A percentile compares a stretch with the other conserved stretches of the same genome.
Evolutionary conservation across 768 basidiomycete genomes (phyloP).

Genomic region (Cystofilobasidium bisporidii): DNA sequence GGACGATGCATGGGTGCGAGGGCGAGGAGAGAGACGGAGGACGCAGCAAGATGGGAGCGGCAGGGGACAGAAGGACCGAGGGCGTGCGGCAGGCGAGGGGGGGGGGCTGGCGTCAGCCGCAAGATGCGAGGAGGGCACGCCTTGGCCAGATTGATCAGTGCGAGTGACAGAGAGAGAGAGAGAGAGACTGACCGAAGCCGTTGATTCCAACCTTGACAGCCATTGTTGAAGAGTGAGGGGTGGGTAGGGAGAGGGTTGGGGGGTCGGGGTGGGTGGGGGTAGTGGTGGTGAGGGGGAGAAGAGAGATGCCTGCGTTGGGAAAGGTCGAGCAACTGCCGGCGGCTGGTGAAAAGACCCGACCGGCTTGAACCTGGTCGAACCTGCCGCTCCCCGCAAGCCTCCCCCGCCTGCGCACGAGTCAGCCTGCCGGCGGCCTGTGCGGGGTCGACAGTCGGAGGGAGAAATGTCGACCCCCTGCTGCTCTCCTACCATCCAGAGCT

Average conservation of each 20-base stretch:
- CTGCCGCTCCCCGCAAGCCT: no score
- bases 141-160: no score
- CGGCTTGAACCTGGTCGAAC: no score
- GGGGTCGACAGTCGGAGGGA: no score
- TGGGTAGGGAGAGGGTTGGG: not conserved
- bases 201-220: constrained; percentile 90
- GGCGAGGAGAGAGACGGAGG: not conserved
- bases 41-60: constrained; percentile 8
- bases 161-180: constrained; percentile 1
- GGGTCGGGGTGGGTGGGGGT: not conserved
- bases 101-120: not conserved
- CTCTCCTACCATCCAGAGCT: no score
- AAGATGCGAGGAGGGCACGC: not conserved
- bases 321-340: no score
- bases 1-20: not conserved
- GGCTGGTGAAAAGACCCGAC: no score
- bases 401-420: not conserved
- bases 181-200: constrained; percentile 53
- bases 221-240: constrained; percentile 34
- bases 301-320: no score
- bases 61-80: not conserved
- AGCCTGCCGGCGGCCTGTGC: not conserved
- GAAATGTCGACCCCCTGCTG: no score
- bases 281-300: not conserved
- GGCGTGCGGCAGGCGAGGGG: constrained; percentile 10